Conservation (phyloP, 306 rosid genomes). For the Arachis stenosperma region DNA sequence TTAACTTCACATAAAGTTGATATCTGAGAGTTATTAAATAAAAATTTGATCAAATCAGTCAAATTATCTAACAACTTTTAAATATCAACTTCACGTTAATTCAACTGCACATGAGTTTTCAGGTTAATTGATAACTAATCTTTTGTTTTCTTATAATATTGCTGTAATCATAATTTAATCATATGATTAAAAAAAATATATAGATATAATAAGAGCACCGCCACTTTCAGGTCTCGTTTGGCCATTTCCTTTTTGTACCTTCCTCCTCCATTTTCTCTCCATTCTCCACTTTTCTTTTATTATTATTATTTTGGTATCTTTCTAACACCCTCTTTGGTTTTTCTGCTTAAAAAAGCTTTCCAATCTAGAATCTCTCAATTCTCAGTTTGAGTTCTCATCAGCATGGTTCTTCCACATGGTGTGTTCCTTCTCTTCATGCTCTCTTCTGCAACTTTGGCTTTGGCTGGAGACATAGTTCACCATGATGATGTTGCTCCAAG, state of each 20-base stretch:
- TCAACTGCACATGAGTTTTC: no score
- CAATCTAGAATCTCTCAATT: slow-evolving; percentile 15
- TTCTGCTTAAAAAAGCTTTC: slow-evolving; percentile 11
- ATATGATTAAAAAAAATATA: no score
- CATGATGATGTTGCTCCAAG: slow-evolving; percentile 76
- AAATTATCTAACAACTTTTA: no score
- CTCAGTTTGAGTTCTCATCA: neutral
- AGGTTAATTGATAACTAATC: no score
- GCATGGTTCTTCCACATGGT: slow-evolving; percentile 63
- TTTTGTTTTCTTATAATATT: no score
- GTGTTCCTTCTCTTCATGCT: slow-evolving; percentile 48
- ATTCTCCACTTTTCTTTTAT: neutral
- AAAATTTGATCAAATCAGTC: no score
- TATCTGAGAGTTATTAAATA: no score
- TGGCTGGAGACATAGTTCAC: slow-evolving; percentile 94
- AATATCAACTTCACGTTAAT: no score
- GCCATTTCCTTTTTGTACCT: slow-evolving; percentile 34
- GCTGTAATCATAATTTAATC: no score
- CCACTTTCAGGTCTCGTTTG: slow-evolving; percentile 32
- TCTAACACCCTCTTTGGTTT: slow-evolving; percentile 29
- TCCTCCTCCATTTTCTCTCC: slow-evolving; percentile 35
- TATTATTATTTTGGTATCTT: neutral
- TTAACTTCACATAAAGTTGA: no score
- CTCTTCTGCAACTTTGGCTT: slow-evolving; percentile 46
- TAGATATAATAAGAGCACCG: no score